A percentile compares a stretch with the other conserved stretches of the same genome.
These are phyloP conservation scores for Podaxis carcinomalis DNA, from an alignment of 768 basidiomycete species.

Conservation along the genomic window DNA sequence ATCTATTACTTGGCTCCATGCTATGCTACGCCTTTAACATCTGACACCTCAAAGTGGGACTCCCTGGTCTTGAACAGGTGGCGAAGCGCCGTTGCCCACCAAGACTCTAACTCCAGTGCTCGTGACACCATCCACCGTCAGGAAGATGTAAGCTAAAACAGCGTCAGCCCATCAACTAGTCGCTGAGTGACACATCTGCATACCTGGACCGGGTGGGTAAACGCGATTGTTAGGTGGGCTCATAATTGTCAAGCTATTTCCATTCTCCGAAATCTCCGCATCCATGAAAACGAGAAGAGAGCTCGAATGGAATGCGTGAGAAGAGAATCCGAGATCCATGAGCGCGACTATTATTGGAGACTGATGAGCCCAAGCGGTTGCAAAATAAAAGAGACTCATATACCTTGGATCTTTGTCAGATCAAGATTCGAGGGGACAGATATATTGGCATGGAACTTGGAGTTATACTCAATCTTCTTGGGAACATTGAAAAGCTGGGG, in stretches of 20 bases:
- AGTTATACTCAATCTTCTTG: slow-evolving; percentile 31
- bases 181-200: neutral
- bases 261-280: slow-evolving; percentile 26
- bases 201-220: slow-evolving; percentile 40
- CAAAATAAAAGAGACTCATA: neutral
- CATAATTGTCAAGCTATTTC: slow-evolving; percentile 28
- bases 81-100: slow-evolving; percentile 34
- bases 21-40: neutral
- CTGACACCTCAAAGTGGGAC: slow-evolving; percentile 12
- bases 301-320: slow-evolving; percentile 38
- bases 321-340: slow-evolving; percentile 39
- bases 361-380: neutral
- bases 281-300: slow-evolving; percentile 33
- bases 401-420: slow-evolving; percentile 28
- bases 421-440: slow-evolving; percentile 25
- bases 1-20: neutral
- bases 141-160: neutral
- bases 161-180: neutral
- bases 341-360: slow-evolving; percentile 25
- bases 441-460: slow-evolving; percentile 29
- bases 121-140: slow-evolving; percentile 17
- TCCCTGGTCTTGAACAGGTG: slow-evolving; percentile 33
- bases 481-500: slow-evolving; percentile 32
- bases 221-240: slow-evolving; percentile 32
- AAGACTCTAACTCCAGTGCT: slow-evolving; percentile 34